phyloP scores from a whole-genome alignment of 768 basidiomycete genomes.

The Lyophyllum semitale region DNA sequence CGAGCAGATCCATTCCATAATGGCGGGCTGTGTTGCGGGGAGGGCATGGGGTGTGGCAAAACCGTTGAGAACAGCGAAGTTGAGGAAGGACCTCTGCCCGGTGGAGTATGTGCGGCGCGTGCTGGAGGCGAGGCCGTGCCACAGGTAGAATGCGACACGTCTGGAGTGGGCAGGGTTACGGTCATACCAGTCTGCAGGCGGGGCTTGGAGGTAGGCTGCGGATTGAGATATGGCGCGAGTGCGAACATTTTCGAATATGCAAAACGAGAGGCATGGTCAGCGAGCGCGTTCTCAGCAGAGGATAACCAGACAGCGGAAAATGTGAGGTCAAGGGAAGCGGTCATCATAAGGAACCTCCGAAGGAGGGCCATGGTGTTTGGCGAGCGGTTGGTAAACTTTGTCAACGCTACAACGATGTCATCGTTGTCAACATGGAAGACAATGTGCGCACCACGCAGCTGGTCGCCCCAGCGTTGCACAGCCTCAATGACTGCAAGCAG shows the following conservation, averaged over 20 bases:
- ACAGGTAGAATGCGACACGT: conserved; percentile 26
- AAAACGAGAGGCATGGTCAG: conserved; percentile 27
- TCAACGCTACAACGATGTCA: conserved; percentile 11
- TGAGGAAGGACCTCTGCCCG: conserved; percentile 9
- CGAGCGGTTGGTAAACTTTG: conserved; percentile 4
- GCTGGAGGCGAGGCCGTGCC: conserved; percentile 28
- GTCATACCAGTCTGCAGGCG: background rate
- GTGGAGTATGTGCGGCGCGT: conserved; percentile 27
- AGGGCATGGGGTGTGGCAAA: background rate
- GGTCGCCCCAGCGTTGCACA: conserved; percentile 1
- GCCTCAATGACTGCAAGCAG: background rate
- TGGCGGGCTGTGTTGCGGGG: background rate
- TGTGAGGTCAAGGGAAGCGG: background rate
- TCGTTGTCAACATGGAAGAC: background rate
- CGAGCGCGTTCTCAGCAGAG: background rate
- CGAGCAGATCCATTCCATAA: conserved; percentile 23
- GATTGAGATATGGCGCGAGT: conserved; percentile 17
- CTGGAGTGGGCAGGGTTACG: background rate
- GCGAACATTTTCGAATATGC: conserved; percentile 25
- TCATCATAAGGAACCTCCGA: background rate
- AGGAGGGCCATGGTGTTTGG: background rate
- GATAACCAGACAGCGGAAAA: conserved; percentile 6
- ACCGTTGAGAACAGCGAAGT: background rate
- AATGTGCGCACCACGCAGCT: background rate
- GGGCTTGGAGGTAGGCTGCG: background rate